phyloP scores from a whole-genome alignment of 768 basidiomycete species.

The Cystofilobasidium capitatum region DNA sequence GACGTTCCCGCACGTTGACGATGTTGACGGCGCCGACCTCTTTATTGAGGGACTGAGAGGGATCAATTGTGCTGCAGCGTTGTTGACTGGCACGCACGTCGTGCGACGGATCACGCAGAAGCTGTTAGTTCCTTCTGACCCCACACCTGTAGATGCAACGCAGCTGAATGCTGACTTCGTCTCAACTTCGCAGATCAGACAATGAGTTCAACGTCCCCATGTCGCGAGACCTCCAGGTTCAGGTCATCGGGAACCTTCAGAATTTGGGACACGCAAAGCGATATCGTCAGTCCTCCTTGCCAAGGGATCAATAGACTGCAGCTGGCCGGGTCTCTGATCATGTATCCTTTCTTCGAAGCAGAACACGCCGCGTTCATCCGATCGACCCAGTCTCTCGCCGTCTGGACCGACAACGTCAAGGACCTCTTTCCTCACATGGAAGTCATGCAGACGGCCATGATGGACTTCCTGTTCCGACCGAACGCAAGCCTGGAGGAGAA shows the following conservation, averaged over 20 bases:
- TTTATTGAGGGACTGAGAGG: no score
- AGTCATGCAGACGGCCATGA: conserved; percentile 25
- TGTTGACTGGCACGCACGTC: no score
- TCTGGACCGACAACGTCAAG: conserved; percentile 76
- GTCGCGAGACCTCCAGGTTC: conserved; percentile 69
- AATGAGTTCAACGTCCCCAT: conserved; percentile 40
- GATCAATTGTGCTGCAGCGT: no score
- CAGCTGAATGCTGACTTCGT: neutral
- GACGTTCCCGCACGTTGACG: neutral
- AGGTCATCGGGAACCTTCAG: conserved; percentile 67
- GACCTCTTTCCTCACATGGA: conserved; percentile 54
- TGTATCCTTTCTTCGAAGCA: neutral
- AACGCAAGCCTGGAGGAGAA: neutral
- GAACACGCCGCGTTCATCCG: conserved; percentile 77
- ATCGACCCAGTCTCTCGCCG: conserved; percentile 69
- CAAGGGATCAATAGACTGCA: neutral
- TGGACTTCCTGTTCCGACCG: neutral
- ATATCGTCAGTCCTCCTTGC: conserved; percentile 44
- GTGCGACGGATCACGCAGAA: no score
- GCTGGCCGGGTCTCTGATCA: neutral
- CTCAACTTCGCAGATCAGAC: neutral
- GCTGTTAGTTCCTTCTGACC: no score
- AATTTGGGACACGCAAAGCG: conserved; percentile 68
- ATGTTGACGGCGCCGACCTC: neutral
- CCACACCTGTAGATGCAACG: no score